Conservation (phyloP, 2,329 filamentous ascomycete species). For the Colletotrichum sp. region DNA sequence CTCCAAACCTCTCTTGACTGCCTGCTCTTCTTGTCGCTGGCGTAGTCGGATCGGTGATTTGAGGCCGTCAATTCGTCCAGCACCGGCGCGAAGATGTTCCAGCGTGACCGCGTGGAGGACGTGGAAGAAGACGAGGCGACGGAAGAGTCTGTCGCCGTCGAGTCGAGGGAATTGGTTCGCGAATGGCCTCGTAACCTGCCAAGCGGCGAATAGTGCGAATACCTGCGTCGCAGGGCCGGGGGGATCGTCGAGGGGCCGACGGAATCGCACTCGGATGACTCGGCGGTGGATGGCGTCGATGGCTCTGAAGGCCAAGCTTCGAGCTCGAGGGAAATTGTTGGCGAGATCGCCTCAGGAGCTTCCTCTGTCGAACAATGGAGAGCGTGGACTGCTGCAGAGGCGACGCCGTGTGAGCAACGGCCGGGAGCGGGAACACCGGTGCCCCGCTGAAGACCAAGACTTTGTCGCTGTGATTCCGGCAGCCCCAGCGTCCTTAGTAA, state of each 20-base stretch:
- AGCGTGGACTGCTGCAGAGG: background rate
- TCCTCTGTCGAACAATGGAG: background rate
- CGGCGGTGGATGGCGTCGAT: background rate
- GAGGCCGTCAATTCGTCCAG: background rate
- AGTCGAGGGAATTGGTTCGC: slow-evolving; percentile 10
- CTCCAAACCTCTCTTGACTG: slow-evolving; percentile 29
- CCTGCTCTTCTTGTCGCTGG: slow-evolving; percentile 24
- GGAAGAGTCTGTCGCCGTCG: slow-evolving; percentile 8
- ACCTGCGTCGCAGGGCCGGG: background rate
- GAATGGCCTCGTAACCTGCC: background rate
- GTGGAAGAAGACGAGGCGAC: background rate
- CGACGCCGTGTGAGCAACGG: background rate
- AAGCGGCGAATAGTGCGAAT: background rate
- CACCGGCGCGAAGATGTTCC: background rate
- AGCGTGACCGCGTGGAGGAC: background rate
- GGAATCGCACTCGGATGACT: background rate
- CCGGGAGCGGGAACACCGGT: background rate
- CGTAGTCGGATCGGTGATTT: slow-evolving; percentile 20
- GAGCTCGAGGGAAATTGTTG: slow-evolving; percentile 4
- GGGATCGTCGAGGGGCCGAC: background rate
- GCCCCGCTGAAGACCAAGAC: slow-evolving; percentile 10
- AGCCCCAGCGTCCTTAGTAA: slow-evolving; percentile 37
- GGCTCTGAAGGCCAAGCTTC: slow-evolving; percentile 8
- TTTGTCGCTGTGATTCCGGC: background rate
- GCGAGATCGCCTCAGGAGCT: background rate